Evolutionary conservation across 352 stramenopile genomes (phyloP), one percentile per base, ranked within the genome.

Genomic region (Detonula confervacea): DNA sequence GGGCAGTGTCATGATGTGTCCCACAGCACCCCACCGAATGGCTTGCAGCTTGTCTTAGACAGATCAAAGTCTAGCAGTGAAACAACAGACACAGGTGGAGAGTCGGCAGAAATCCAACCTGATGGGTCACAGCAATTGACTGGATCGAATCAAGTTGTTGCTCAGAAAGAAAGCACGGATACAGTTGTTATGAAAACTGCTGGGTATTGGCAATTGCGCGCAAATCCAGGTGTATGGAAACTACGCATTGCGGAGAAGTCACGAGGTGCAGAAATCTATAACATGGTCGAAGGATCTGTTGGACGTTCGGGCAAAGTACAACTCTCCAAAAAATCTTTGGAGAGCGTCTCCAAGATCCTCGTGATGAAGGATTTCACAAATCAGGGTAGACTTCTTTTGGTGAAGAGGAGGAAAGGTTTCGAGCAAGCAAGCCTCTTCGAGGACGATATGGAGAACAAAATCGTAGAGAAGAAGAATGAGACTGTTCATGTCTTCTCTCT

Each of bases 111-210:
- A 75, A 60, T 75, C 29, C 5, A 72, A 35, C 9, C 47, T 39
- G 68, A 80, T 74, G 65, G 70, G 70, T 60, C 65, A 59, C 9
- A 33, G 33, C 16, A 37, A 54, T 66, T 54, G 33, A 33, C 25
- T 52, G 57, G 20, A 30, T 66, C 57, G 18, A 49, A 66, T 27
- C 30, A 22, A 18, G 59, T 46, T 51, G 47, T 12, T 44, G 16
- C 27, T 1, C 8, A 71, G 18, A 42, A 57, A 11, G 75, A 79
- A 54, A 86, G 91, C 29, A 87, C 88, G 4, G 98, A 99, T 76
- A 99, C 98, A 12, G 76, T 99, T 2, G 97, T 99, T 16, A 99
- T 99, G 98, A 97, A 98, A 75, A 99, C 98, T 85, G 84, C 98
- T 29, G 98, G 97, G 12, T 99, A 99, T 91, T 99, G 98, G 87